Evolutionary conservation across 2,329 filamentous ascomycete species (phyloP).

Genomic region (Penicillium hordei): DNA sequence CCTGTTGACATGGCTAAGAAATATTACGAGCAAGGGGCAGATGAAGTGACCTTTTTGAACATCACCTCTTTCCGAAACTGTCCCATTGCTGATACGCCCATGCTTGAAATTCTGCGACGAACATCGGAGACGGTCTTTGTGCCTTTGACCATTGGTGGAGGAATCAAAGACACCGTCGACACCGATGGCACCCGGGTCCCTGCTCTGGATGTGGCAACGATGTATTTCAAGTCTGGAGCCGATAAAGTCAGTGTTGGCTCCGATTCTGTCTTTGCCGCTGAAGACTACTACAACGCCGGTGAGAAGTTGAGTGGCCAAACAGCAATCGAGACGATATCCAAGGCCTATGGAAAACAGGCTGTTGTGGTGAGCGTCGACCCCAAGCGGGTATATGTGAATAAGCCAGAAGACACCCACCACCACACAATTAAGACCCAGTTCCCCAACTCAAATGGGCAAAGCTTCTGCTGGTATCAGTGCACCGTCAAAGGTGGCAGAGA

Average conservation of each 20-base stretch:
- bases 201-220: constrained; percentile 86
- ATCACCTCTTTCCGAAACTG: constrained; percentile 98
- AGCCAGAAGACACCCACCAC: constrained; percentile 67
- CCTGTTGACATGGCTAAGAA: constrained; percentile 89
- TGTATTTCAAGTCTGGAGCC: constrained; percentile 96
- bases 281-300: constrained; percentile 77
- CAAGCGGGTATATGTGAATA: constrained; percentile 78
- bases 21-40: constrained; percentile 95
- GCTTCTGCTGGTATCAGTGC: constrained; percentile 93
- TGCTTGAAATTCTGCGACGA: constrained; percentile 87
- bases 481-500: constrained; percentile 95
- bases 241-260: constrained; percentile 98
- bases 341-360: constrained; percentile 92
- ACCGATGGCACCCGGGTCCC: constrained; percentile 82
- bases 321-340: constrained; percentile 91
- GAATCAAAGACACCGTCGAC: constrained; percentile 90
- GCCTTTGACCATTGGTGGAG: constrained; percentile 90
- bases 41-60: constrained; percentile 97
- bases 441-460: constrained; percentile 73
- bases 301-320: constrained; percentile 73
- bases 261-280: constrained; percentile 88
- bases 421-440: constrained; percentile 71
- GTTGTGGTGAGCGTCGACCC: constrained; percentile 96
- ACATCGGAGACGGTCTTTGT: constrained; percentile 94
- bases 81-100: constrained; percentile 85